Evolutionary conservation across 2,329 filamentous ascomycete species (phyloP).

Genomic region (Phialemoniopsis sp.): DNA sequence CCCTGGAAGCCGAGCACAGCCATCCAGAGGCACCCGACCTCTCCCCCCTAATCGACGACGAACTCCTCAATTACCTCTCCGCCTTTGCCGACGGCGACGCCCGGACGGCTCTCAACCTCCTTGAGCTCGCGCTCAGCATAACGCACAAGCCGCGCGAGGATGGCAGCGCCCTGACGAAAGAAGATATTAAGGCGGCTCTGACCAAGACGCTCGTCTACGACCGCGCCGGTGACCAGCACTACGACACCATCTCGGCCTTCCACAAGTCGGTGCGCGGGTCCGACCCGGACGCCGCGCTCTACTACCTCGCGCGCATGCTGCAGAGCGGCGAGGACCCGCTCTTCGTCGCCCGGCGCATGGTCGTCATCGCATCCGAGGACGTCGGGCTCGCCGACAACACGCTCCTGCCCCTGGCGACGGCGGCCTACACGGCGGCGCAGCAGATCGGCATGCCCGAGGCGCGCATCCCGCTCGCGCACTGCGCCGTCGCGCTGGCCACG

Average conservation of each 20-base stretch:
- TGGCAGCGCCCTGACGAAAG: slow-evolving; percentile 56
- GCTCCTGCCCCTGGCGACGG: slow-evolving; percentile 78
- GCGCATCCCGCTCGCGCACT: slow-evolving; percentile 86
- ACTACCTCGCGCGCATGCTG: slow-evolving; percentile 94
- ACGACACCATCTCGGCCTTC: slow-evolving; percentile 90
- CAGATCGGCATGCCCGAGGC: slow-evolving; percentile 84
- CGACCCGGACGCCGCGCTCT: slow-evolving; percentile 82
- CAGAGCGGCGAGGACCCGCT: slow-evolving; percentile 91
- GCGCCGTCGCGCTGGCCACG: slow-evolving; percentile 72
- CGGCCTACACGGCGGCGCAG: slow-evolving; percentile 81
- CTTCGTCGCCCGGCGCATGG: slow-evolving; percentile 86
- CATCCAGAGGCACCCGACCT: slow-evolving; percentile 8
- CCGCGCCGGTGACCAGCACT: slow-evolving; percentile 91
- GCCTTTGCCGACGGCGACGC: slow-evolving; percentile 90
- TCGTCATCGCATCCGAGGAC: slow-evolving; percentile 93
- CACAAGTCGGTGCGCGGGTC: slow-evolving; percentile 92
- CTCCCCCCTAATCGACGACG: slow-evolving; percentile 65
- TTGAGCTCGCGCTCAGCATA: slow-evolving; percentile 83
- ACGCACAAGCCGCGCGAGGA: slow-evolving; percentile 31
- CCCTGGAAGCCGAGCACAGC: slow-evolving; percentile 56
- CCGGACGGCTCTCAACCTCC: slow-evolving; percentile 83
- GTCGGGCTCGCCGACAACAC: slow-evolving; percentile 85
- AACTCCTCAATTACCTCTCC: slow-evolving; percentile 77
- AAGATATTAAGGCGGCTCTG: slow-evolving; percentile 74
- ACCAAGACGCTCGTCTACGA: slow-evolving; percentile 96